Evolutionary conservation across 2,329 filamentous ascomycete genomes (phyloP).

Genomic region (Ophioceras dolichostomum): DNA sequence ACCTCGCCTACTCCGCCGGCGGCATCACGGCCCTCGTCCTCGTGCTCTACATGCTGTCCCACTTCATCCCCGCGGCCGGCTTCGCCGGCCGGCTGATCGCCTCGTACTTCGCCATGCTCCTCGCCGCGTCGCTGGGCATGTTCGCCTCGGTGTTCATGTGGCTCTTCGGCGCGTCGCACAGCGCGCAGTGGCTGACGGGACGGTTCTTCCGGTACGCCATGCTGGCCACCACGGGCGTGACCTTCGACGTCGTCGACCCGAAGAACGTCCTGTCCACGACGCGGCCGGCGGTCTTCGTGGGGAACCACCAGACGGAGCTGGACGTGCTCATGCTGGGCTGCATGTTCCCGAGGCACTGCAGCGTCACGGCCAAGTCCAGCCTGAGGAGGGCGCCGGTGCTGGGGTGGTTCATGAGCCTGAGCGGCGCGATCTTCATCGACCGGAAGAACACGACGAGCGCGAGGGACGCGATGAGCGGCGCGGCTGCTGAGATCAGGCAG

Average conservation of each 20-base stretch:
- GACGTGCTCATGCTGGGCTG: conserved; percentile 84
- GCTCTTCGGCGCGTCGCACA: conserved; percentile 56
- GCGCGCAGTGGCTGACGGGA: conserved; percentile 76
- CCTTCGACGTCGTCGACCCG: conserved; percentile 62
- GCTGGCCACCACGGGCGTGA: conserved; percentile 61
- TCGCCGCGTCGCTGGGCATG: conserved; percentile 61
- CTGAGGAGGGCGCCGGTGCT: conserved; percentile 71
- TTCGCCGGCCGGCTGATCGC: conserved; percentile 60
- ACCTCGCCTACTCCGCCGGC: conserved; percentile 32
- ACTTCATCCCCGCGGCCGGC: conserved; percentile 43
- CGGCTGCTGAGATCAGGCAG: conserved; percentile 64
- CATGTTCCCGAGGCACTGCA: conserved; percentile 85
- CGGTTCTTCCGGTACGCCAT: conserved; percentile 73
- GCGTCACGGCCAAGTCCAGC: conserved; percentile 82
- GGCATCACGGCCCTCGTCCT: conserved; percentile 39
- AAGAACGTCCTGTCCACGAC: conserved; percentile 40
- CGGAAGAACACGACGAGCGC: conserved; percentile 74
- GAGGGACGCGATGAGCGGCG: conserved; percentile 72
- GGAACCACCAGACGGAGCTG: conserved; percentile 93
- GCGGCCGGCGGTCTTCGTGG: conserved; percentile 80
- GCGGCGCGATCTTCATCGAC: conserved; percentile 90
- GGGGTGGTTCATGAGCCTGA: conserved; percentile 88
- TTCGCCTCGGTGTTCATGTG: conserved; percentile 61
- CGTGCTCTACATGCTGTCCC: conserved; percentile 50
- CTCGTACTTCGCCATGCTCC: conserved; percentile 48